Conservation (phyloP, 495 filamentous ascomycete genomes). For the Filosporella fistucella region DNA sequence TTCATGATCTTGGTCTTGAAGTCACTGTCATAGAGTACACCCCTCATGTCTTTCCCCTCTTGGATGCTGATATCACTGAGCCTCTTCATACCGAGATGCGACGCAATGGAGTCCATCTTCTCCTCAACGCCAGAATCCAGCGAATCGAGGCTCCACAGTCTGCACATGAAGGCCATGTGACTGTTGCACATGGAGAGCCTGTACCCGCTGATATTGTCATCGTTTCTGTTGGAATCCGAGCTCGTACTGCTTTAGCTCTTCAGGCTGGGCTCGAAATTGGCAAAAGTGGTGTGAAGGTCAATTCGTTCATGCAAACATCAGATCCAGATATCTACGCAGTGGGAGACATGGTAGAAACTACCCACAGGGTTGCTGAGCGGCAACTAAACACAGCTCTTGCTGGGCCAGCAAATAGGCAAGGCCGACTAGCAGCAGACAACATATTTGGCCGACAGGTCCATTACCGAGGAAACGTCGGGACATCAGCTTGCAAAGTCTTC, state of each 20-base stretch:
- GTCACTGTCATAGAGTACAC: constrained; percentile 22
- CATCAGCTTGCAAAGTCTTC: too few relatives aligned
- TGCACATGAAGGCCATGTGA: background rate
- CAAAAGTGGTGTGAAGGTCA: constrained; percentile 23
- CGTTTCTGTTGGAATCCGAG: constrained; percentile 21
- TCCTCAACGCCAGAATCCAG: constrained; percentile 13
- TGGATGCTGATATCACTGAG: constrained; percentile 27
- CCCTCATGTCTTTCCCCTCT: constrained; percentile 25
- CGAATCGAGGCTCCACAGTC: constrained; percentile 21
- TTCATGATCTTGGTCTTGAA: constrained; percentile 19
- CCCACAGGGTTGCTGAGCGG: constrained; percentile 15
- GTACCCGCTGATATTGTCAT: constrained; percentile 23
- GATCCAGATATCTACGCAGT: constrained; percentile 32
- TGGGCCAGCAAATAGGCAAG: constrained; percentile 31
- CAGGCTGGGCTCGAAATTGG: constrained; percentile 22
- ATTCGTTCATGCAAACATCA: constrained; percentile 27
- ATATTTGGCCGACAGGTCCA: too few relatives aligned
- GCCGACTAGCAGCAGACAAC: too few relatives aligned
- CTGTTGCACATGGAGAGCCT: constrained; percentile 1
- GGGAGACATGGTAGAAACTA: constrained; percentile 31
- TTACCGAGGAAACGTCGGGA: too few relatives aligned
- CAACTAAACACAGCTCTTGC: constrained; percentile 22
- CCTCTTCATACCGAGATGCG: constrained; percentile 24
- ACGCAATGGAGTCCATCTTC: constrained; percentile 19
- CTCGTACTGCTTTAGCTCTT: constrained; percentile 20